Conservation (phyloP, 116 monocot species). For the Phalaenopsis hybrid region DNA sequence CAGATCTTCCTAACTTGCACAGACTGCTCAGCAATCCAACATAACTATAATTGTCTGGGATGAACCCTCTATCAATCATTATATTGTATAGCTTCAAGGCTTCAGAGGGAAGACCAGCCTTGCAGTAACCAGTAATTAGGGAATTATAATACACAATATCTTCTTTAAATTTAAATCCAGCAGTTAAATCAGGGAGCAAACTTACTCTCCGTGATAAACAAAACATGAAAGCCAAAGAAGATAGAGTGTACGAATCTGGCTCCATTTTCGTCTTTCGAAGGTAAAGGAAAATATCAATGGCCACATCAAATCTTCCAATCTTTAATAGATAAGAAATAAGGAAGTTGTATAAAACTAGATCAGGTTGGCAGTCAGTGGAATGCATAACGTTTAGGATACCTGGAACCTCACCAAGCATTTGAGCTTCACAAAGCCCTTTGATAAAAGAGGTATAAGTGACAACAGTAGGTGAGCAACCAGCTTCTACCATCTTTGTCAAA, state of each 20-base stretch:
- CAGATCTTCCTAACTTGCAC: slow-evolving; percentile 32
- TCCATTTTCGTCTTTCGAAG: slow-evolving; percentile 24
- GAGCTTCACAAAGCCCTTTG: slow-evolving; percentile 37
- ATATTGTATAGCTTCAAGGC: slow-evolving; percentile 35
- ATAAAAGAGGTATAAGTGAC: slow-evolving; percentile 52
- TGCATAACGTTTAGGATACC: slow-evolving; percentile 38
- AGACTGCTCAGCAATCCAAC: slow-evolving; percentile 32
- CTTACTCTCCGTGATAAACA: slow-evolving; percentile 26
- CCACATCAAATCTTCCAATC: slow-evolving; percentile 35
- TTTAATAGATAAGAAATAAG: slow-evolving; percentile 46
- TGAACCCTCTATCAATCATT: slow-evolving; percentile 31
- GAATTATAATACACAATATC: slow-evolving; percentile 58
- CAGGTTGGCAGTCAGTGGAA: slow-evolving; percentile 30
- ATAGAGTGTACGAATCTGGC: slow-evolving; percentile 53
- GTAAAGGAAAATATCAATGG: slow-evolving; percentile 24
- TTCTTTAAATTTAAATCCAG: slow-evolving; percentile 15
- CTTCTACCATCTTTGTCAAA: slow-evolving; percentile 39
- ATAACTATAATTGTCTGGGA: slow-evolving; percentile 59
- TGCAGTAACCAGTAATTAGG: slow-evolving; percentile 37
- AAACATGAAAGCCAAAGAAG: slow-evolving; percentile 35
- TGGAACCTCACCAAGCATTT: slow-evolving; percentile 17
- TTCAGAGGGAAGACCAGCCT: slow-evolving; percentile 46
- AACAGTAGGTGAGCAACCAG: slow-evolving; percentile 41
- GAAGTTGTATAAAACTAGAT: slow-evolving; percentile 51
- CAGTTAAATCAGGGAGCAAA: slow-evolving; percentile 34